Percentiles rank a stretch among this genome's conserved stretches.
These are phyloP conservation scores for Schrenkiella parvula DNA, from an alignment of 345 rosid genomes.

Conservation along the genomic window DNA sequence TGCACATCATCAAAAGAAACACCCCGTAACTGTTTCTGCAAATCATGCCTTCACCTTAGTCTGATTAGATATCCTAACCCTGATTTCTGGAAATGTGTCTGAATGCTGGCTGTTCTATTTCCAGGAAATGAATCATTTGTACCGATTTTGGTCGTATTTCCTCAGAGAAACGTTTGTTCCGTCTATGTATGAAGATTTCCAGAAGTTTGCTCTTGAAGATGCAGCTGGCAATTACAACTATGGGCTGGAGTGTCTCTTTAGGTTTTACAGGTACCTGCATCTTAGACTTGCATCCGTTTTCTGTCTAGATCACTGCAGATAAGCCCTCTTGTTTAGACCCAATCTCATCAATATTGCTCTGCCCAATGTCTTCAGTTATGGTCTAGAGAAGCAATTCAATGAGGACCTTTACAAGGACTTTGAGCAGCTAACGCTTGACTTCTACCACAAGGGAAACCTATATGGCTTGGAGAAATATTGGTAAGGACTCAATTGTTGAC, in stretches of 20 bases:
- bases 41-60: not conserved
- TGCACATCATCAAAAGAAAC: not conserved
- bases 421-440: slow-evolving; percentile 77
- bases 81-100: not conserved
- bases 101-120: slow-evolving; percentile 22
- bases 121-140: slow-evolving; percentile 97
- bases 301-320: not conserved
- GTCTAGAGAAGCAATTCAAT: slow-evolving; percentile 74
- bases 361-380: slow-evolving; percentile 58
- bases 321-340: not conserved
- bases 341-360: not conserved
- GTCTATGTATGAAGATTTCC: slow-evolving; percentile 86
- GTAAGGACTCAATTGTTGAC: slow-evolving; percentile 35
- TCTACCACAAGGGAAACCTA: slow-evolving; percentile 68
- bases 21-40: not conserved
- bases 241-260: slow-evolving; percentile 93
- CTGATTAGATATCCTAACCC: not conserved
- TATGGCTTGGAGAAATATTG: slow-evolving; percentile 98
- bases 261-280: slow-evolving; percentile 75
- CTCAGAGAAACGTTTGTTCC: slow-evolving; percentile 72
- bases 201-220: slow-evolving; percentile 80
- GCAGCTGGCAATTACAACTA: slow-evolving; percentile 76
- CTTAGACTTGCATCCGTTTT: not conserved
- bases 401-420: slow-evolving; percentile 85
- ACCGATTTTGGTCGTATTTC: slow-evolving; percentile 94